Evolutionary conservation across 148 eudicot species (phyloP), one percentile per base, ranked within the genome.

Genomic region (Bassia scoparia): DNA sequence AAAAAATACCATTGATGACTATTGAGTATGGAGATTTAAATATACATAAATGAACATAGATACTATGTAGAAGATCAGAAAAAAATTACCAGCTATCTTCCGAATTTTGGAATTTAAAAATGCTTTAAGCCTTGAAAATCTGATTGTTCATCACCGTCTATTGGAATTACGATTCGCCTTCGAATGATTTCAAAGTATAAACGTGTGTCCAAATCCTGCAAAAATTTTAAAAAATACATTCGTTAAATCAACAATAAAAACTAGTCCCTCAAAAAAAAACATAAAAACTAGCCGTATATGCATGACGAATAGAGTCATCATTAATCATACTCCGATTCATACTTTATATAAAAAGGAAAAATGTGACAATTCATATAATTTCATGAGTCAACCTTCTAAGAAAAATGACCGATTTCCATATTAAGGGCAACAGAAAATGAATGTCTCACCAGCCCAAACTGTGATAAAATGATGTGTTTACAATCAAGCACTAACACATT

Each of bases 381-480:
- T n/a, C n/a, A n/a, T n/a, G n/a, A n/a, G n/a, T n/a, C n/a, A n/a
- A 87, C 90, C 90, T 80, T 86, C 81, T 53, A 88, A 73, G 74
- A 81, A 90, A 30, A 90, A 30, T 23, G 52, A 7, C 78, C 90
- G 15, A 90, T 85, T 52, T 82, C 87, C 20, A 88, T 34, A 75
- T 88, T 85, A n/a, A 6, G 18, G 43, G 84, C 75, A 44, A 88
- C 68, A 29, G 78, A 83, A 12, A 77, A 46, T 87, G 89, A 64
- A 91, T 82, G 67, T 89, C 91, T 81, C 81, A 33, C 97, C 97
- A 46, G 90, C 92, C 97, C 93, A 91, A 11, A 86, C 93, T 0
- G 93, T n/a, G 97, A 37, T n/a, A 74, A 83, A 24, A 87, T 33
- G 53, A 81, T 16, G 85, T 74, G 71, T 84, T 84, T 3, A 86